Conservation (phyloP, 2,329 filamentous ascomycete species). For the Acarospora socialis region DNA sequence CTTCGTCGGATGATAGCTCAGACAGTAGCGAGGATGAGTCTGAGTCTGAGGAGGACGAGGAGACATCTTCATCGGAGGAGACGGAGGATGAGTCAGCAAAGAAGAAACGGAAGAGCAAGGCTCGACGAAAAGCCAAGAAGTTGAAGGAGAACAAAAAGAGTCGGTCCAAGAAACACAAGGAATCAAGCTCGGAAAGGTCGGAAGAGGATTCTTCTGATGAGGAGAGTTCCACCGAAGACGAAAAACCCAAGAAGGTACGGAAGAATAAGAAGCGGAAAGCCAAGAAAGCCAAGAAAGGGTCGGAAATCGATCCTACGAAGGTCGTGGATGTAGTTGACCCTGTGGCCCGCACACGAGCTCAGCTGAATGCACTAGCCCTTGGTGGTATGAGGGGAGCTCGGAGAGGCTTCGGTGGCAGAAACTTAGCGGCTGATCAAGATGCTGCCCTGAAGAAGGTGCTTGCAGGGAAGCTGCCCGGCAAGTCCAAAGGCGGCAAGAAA, state of each 20-base stretch:
- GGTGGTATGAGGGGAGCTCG: constrained; percentile 10
- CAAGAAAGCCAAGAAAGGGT: constrained; percentile 16
- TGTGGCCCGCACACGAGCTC: constrained; percentile 16
- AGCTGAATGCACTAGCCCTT: constrained; percentile 14
- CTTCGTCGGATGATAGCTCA: constrained; percentile 6
- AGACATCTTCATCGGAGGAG: constrained; percentile 7
- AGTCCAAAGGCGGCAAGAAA: constrained; percentile 27
- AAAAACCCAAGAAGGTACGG: constrained; percentile 20
- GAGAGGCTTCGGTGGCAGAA: constrained; percentile 11
- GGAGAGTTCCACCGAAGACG: constrained; percentile 5
- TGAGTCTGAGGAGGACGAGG: constrained; percentile 5
- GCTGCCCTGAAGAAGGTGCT: constrained; percentile 16
- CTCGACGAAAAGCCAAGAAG: constrained; percentile 11
- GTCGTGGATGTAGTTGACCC: constrained; percentile 21
- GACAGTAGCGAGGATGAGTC: constrained; percentile 2
- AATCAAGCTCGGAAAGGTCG: constrained; percentile 3
- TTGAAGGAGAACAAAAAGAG: constrained; percentile 33
- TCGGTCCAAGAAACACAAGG: constrained; percentile 19
- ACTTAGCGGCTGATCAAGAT: constrained; percentile 15
- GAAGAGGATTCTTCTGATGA: background rate
- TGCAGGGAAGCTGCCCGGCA: too few species aligned
- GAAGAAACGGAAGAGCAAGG: constrained; percentile 10
- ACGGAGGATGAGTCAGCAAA: constrained; percentile 7
- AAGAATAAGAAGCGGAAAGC: constrained; percentile 27
- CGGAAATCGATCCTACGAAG: constrained; percentile 16